Evolutionary conservation across 139 green algal genomes (phyloP), one percentile per base, ranked within the genome.

Genomic region (Tetradesmus obliquus): DNA sequence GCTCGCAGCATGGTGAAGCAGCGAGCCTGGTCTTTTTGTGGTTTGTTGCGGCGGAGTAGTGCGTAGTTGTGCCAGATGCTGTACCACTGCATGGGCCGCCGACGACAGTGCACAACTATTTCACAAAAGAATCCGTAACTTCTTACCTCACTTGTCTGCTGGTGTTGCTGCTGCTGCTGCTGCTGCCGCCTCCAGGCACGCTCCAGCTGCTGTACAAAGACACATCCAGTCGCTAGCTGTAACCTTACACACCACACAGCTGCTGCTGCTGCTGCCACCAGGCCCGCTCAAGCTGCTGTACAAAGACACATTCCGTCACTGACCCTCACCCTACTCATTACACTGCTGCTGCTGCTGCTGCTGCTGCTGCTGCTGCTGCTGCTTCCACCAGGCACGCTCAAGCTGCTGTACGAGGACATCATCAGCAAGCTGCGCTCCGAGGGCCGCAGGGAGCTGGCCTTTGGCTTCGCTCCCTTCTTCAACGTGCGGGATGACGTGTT

Each of bases 381-480:
- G 32, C n/a, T n/a, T 8, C 13, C 6, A 6, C 2, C 82, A 92
- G 89, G 89, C 54, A 89, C 81, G 13, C 82, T 92, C 19, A 88
- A 88, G 89, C 81, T 92, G 89, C n/a, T 92, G 66, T 89, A 92
- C 32, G 89, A 92, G 53, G 81, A 88, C n/a, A 84, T 92, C 20
- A 89, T 92, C 66, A 84, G 62, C 69, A 88, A 76, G 60, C 66
- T 89, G 55, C 32, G 55, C 3, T 13, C 51, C 2, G 89, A 92
- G 62, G 89, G 89, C 66, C 22, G 32, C 20, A 10, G 32, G 10
- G 66, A 83, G 69, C 22, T 92, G 0, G 57, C 82, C 2, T 92
- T 92, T 79, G 89, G 89, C 62, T 89, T 92, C 45, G 82, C 80
- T 5, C 89, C 89, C 12, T 92, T 92, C 24, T 92, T 92, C 89